Conservation (phyloP, 2,329 filamentous ascomycete genomes). For the Macroventuria anomochaeta region DNA sequence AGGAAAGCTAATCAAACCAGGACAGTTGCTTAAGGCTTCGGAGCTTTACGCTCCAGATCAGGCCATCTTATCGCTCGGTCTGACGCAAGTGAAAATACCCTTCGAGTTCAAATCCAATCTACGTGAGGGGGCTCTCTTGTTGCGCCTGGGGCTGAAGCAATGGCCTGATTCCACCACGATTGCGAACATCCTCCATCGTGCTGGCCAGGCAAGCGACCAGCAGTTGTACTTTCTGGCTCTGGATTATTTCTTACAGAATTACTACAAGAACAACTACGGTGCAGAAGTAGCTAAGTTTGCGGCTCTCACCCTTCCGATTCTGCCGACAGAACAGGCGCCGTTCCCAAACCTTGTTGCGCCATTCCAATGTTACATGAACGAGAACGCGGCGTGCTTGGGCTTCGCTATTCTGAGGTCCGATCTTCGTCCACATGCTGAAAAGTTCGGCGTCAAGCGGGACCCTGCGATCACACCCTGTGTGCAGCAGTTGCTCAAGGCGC, state of each 20-base stretch:
- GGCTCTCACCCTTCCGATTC: conserved; percentile 53
- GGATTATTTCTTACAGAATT: conserved; percentile 81
- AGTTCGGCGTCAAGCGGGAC: conserved; percentile 85
- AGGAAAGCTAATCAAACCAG: conserved; percentile 34
- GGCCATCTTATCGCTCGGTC: conserved; percentile 39
- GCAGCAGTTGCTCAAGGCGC: conserved; percentile 71
- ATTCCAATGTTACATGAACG: conserved; percentile 81
- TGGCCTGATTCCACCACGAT: conserved; percentile 76
- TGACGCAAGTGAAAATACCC: conserved; percentile 68
- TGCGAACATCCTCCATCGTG: conserved; percentile 76
- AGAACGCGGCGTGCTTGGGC: conserved; percentile 75
- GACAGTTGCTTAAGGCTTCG: conserved; percentile 45
- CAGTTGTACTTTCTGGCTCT: conserved; percentile 71
- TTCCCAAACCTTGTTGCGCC: conserved; percentile 71
- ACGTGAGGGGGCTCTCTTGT: conserved; percentile 75
- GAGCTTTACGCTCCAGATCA: conserved; percentile 47
- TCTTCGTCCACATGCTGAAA: conserved; percentile 78
- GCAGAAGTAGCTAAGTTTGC: conserved; percentile 62
- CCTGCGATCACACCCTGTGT: conserved; percentile 81
- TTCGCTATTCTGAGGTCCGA: conserved; percentile 79
- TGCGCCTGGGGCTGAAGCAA: conserved; percentile 73
- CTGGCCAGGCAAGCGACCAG: conserved; percentile 58
- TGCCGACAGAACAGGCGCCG: conserved; percentile 74
- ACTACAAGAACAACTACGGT: conserved; percentile 77
- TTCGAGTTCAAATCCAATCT: conserved; percentile 68